Evolutionary conservation across 2,329 filamentous ascomycete species (phyloP).

Genomic region (Elsinoe batatas): DNA sequence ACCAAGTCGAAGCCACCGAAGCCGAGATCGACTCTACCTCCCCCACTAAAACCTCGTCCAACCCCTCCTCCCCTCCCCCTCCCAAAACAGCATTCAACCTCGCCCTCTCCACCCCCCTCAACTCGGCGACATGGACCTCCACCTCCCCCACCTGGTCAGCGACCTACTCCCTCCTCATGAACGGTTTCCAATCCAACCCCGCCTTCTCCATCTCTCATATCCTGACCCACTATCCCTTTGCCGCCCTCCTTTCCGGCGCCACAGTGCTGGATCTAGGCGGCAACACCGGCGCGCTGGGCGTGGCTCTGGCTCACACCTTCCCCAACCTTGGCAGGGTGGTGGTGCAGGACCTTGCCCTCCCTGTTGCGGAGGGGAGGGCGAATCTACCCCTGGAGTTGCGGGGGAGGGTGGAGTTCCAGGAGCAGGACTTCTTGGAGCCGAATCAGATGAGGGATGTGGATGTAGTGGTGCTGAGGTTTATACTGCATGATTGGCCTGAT

Average conservation of each 20-base stretch:
- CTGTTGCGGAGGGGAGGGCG: conserved; percentile 17
- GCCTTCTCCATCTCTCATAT: conserved; percentile 49
- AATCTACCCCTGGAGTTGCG: neutral
- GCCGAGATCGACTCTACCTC: neutral
- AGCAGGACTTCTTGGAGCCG: neutral
- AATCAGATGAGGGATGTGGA: conserved; percentile 21
- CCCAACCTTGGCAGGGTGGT: conserved; percentile 27
- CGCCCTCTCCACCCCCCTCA: conserved; percentile 2
- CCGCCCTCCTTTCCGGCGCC: conserved; percentile 49
- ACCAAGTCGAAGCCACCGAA: conserved; percentile 1
- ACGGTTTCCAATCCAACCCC: conserved; percentile 49
- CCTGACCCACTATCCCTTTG: conserved; percentile 55
- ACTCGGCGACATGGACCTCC: conserved; percentile 1
- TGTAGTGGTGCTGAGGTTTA: conserved; percentile 28
- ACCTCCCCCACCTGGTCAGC: conserved; percentile 14
- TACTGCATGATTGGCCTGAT: conserved; percentile 26
- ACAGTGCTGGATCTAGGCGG: conserved; percentile 20
- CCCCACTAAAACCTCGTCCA: neutral
- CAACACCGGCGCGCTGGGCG: conserved; percentile 22
- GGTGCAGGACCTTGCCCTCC: conserved; percentile 22
- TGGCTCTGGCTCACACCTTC: conserved; percentile 32
- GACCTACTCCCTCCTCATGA: conserved; percentile 11
- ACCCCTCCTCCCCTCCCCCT: neutral
- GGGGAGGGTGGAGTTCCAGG: conserved; percentile 1
- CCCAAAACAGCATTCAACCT: conserved; percentile 3